A percentile compares a stretch with the other conserved stretches of the same genome.
These are phyloP conservation scores for Mycena floridula DNA, from an alignment of 768 basidiomycete genomes.

Conservation along the genomic window DNA sequence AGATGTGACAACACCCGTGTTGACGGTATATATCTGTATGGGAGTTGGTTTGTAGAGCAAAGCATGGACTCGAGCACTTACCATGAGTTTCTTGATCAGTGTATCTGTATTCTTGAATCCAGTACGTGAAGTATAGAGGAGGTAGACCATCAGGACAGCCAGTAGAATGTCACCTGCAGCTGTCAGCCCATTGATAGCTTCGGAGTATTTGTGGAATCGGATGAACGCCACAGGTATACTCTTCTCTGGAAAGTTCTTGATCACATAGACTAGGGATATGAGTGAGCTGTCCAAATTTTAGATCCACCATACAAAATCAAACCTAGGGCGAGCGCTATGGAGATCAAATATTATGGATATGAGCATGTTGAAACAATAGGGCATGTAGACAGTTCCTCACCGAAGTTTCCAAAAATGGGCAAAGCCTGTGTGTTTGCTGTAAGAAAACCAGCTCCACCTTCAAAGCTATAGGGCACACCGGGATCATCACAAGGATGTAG, in stretches of 20 bases:
- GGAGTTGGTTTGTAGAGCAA: too few species aligned
- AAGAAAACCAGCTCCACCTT: too few species aligned
- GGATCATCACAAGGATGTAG: background rate
- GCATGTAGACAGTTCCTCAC: background rate
- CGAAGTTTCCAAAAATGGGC: background rate
- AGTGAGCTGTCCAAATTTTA: too few species aligned
- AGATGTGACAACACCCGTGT: background rate
- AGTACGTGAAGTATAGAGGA: background rate
- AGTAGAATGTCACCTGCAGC: background rate
- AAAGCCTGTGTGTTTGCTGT: too few species aligned
- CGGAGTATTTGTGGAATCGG: background rate
- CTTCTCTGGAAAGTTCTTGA: too few species aligned
- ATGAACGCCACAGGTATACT: background rate
- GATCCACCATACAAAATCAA: too few species aligned
- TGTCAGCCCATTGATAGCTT: background rate
- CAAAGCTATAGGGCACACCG: background rate
- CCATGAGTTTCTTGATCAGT: background rate
- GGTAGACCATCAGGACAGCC: background rate
- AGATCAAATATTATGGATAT: background rate
- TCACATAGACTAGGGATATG: too few species aligned
- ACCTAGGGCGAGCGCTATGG: background rate
- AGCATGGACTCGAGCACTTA: too few species aligned
- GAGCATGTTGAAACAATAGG: background rate
- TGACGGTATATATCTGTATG: background rate
- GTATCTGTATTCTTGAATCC: background rate